Base-by-base conservation (phyloP, 2,329 filamentous ascomycete genomes). In the Sporothrix euskadiensis region DNA sequence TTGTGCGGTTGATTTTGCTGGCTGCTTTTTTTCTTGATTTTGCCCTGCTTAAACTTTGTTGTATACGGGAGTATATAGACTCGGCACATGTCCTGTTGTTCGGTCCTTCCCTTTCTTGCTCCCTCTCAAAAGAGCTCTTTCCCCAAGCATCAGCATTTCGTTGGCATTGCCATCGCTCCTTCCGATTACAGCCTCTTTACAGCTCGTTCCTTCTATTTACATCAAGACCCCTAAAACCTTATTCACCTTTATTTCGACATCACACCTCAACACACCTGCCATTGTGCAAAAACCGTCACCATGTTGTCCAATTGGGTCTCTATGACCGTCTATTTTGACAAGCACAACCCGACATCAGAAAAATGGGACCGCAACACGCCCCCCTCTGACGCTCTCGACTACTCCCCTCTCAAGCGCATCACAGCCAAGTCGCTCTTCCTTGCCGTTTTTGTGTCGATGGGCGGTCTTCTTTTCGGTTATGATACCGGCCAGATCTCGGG, bases 401-500 rank as follows among this genome's bases (percentile, higher is more conserved):
- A 75, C 66, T 76, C 74, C 0, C 74, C 75, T 0, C 71, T 76
- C 47, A 54, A 12, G 30, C 73, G 73, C 4, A 69, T 76, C 54
- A 76, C 73, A 0, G 10, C 7, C n/a, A 71, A 59, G 4, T 75
- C 75, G 4, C n/a, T 76, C 3, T 10, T 73, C 5, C 47, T 77
- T 19, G 76, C 72, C 16, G 16, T 75, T 1, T 74, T 77, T 14
- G 76, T 77, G 19, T 76, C 76, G 39, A 74, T 77, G 75, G 76
- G 75, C 19, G 76, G 75, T 2, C 68, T 75, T 41, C 56, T 77
- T 49, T 76, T 76, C 39, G 89, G 88, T 66, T 90, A 89, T 76
- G 88, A 90, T 76, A 90, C 87, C 10, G 88, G 88, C 76, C 87
- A 89, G 77, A 88, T 89, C 71, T 88, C 86, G 7, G 82, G 81